A percentile compares a stretch with the other conserved stretches of the same genome.
Conservation (phyloP, 2,329 filamentous ascomycete genomes). For the Zymoseptoria brevis region DNA sequence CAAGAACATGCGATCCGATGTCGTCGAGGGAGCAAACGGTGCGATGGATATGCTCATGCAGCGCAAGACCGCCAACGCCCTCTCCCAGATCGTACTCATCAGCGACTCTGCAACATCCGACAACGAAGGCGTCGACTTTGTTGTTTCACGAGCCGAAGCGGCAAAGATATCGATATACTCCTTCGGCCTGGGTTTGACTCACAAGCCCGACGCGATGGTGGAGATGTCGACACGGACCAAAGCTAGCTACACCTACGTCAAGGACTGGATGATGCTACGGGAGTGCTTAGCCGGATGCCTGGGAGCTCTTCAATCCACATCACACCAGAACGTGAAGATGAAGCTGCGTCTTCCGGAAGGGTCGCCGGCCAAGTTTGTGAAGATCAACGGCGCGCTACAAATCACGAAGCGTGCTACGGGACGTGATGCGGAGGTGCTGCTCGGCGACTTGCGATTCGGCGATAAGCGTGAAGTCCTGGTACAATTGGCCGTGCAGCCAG, state of each 20-base stretch:
- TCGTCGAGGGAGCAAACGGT: slow-evolving; percentile 94
- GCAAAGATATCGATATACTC: slow-evolving; percentile 98
- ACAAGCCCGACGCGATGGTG: slow-evolving; percentile 98
- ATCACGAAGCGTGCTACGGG: slow-evolving; percentile 95
- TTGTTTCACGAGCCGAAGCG: slow-evolving; percentile 90
- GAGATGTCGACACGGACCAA: slow-evolving; percentile 92
- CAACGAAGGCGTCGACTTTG: slow-evolving; percentile 91
- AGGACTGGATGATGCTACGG: slow-evolving; percentile 99
- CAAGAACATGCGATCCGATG: slow-evolving; percentile 92
- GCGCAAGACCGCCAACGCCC: slow-evolving; percentile 87
- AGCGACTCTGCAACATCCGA: slow-evolving; percentile 95
- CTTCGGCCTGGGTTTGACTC: slow-evolving; percentile 89
- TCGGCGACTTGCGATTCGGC: slow-evolving; percentile 89
- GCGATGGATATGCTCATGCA: slow-evolving; percentile 99
- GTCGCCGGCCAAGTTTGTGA: slow-evolving; percentile 95
- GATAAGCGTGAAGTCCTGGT: slow-evolving; percentile 93
- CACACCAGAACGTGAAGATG: slow-evolving; percentile 96
- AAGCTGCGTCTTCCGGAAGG: slow-evolving; percentile 91
- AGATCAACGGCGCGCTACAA: slow-evolving; percentile 92
- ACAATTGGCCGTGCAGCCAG: slow-evolving; percentile 83
- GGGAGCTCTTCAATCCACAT: slow-evolving; percentile 82
- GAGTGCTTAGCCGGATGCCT: slow-evolving; percentile 92
- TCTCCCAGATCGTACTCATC: slow-evolving; percentile 91
- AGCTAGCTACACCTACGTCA: slow-evolving; percentile 95
- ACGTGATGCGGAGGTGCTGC: slow-evolving; percentile 81